These are phyloP conservation scores for Passalora sequoiae DNA, from an alignment of 2,329 filamentous ascomycete species.

Conservation along the genomic window DNA sequence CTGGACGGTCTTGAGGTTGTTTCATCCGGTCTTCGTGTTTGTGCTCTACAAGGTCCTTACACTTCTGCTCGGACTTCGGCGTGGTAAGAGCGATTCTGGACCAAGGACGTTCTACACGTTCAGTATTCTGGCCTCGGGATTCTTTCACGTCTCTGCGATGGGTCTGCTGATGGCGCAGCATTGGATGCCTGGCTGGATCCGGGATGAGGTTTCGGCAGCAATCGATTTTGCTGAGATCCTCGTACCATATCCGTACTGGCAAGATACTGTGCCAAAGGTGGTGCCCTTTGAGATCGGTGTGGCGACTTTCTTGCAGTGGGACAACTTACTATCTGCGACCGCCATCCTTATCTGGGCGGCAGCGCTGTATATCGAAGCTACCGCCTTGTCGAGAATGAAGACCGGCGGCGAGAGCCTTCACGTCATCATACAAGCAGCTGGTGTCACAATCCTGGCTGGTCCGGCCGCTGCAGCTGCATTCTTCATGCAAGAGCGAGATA, in stretches of 20 bases:
- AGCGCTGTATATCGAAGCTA: conserved; percentile 15
- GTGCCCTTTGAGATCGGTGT: conserved; percentile 17
- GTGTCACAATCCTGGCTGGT: conserved; percentile 17
- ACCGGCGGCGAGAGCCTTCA: neutral
- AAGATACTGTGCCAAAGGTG: conserved; percentile 4
- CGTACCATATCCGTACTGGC: conserved; percentile 20
- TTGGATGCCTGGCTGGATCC: conserved; percentile 16
- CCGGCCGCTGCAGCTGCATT: conserved; percentile 22
- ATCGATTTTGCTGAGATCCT: conserved; percentile 12
- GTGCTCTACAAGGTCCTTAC: conserved; percentile 10
- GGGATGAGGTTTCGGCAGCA: conserved; percentile 11
- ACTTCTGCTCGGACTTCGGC: neutral
- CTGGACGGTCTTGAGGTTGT: conserved; percentile 22
- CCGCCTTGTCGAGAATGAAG: conserved; percentile 1
- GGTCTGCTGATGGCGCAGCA: conserved; percentile 12
- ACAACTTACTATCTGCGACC: conserved; percentile 17
- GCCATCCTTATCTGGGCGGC: conserved; percentile 21
- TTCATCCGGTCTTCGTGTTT: conserved; percentile 22
- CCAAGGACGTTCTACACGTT: conserved; percentile 19
- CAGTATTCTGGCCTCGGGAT: conserved; percentile 19
- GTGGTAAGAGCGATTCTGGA: neutral
- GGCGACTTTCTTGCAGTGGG: conserved; percentile 24
- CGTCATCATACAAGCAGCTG: conserved; percentile 11
- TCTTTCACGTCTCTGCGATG: conserved; percentile 21
- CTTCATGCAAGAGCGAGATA: conserved; percentile 22